Base-by-base conservation (phyloP, 768 basidiomycete species). In the Cantharellus cinnabarinus region DNA sequence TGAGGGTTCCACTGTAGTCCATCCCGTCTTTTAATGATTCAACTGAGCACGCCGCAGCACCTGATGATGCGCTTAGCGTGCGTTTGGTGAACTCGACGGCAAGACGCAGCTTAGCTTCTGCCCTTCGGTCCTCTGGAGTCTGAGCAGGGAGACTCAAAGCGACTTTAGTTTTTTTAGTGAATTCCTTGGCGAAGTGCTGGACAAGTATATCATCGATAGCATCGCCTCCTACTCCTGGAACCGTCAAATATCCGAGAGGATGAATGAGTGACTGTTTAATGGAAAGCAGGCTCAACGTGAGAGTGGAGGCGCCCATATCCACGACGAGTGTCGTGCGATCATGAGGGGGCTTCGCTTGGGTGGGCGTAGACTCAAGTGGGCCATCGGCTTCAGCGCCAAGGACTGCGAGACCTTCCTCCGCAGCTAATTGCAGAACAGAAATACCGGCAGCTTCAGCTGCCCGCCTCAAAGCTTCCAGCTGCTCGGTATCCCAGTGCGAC, bases 11-110 rank as follows among this genome's bases (percentile, higher is more conserved):
- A 2, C 86, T 90, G 67, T 83, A 89, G 70, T 99, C 94, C 42
- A 87, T 67, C 1, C 93, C 94, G 60, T 94, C 91, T 69, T 93
- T 94, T 64, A 99, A 77, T 0, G 85, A 88, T 71, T 95, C 91
- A 63, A 99, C 86, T 14, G 86, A 85, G 71, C 89, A 89, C 1
- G 87, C 86, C 2, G 89, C 91, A 1, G 90, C 87, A 10, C 85
- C 84, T 2, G 83, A 78, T 3, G 83, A 84, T 0, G 94, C 93
- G 57, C 81, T 83, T 63, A 98, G 76, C 0, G 89, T 90, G 63
- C 91, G 81, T 72, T 97, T 99, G 38, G 90, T 94, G 68, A 90
- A 85, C 68, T 97, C 91, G 59, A 95, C 80, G 4, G 91, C 89
- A 29, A 98, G 79, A 5, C 85, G 79, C 37, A 99, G 80, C 67